Conservation (phyloP, 768 basidiomycete genomes). For the Amylocystis lapponica region DNA sequence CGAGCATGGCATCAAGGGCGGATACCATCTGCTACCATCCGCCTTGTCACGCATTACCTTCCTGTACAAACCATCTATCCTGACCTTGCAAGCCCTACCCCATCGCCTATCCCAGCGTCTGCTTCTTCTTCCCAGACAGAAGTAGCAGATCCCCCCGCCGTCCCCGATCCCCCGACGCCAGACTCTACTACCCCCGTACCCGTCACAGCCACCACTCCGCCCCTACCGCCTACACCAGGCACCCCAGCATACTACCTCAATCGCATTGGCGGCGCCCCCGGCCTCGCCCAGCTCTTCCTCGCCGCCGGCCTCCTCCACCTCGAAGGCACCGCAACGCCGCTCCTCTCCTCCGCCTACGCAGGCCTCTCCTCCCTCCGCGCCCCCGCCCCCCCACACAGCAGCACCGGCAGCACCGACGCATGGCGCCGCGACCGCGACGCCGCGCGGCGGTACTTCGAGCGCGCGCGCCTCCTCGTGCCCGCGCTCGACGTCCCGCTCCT, state of each 20-base stretch:
- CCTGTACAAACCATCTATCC: constrained; percentile 41
- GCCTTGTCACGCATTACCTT: constrained; percentile 68
- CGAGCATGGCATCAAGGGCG: constrained; percentile 80
- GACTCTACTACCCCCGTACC: background rate
- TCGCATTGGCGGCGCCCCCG: constrained; percentile 58
- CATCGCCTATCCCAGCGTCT: constrained; percentile 3
- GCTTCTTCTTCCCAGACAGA: constrained; percentile 6
- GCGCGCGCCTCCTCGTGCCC: constrained; percentile 54
- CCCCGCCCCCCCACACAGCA: constrained; percentile 40
- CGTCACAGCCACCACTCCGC: constrained; percentile 13
- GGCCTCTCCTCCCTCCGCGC: constrained; percentile 75
- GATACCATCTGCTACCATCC: constrained; percentile 70
- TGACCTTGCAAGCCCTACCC: constrained; percentile 1
- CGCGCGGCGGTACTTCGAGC: constrained; percentile 68
- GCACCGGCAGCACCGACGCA: constrained; percentile 55
- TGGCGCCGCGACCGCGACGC: constrained; percentile 73
- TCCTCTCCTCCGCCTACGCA: constrained; percentile 69
- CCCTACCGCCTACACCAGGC: constrained; percentile 38
- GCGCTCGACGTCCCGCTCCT: constrained; percentile 65
- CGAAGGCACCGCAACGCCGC: constrained; percentile 71
- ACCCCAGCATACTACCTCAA: constrained; percentile 57
- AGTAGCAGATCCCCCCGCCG: background rate
- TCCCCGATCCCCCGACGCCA: background rate
- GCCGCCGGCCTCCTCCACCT: constrained; percentile 76
- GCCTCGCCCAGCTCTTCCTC: constrained; percentile 69